Percentiles rank a stretch among this genome's conserved stretches.
Conservation (phyloP, 2,329 filamentous ascomycete species). For the Penicillium sp. region DNA sequence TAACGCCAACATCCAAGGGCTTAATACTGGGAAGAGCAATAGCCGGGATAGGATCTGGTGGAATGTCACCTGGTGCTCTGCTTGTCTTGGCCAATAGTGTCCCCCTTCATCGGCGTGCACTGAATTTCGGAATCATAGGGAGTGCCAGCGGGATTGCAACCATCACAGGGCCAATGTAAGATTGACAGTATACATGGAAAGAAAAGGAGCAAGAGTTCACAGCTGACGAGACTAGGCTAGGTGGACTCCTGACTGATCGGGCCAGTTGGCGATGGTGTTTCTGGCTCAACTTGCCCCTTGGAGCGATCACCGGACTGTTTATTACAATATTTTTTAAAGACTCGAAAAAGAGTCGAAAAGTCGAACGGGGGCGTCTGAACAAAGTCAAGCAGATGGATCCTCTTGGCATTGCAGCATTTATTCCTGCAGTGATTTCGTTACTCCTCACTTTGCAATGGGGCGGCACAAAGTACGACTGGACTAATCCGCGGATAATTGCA, state of each 20-base stretch:
- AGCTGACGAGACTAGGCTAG: conserved; percentile 32
- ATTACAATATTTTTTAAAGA: conserved; percentile 38
- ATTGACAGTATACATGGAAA: too few relatives aligned
- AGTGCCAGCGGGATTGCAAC: conserved; percentile 48
- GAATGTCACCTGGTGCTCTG: conserved; percentile 44
- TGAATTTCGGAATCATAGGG: conserved; percentile 46
- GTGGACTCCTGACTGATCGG: conserved; percentile 46
- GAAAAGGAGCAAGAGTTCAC: too few relatives aligned
- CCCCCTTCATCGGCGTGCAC: conserved; percentile 43
- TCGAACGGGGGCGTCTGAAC: conserved; percentile 20
- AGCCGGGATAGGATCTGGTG: conserved; percentile 43
- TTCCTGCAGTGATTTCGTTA: conserved; percentile 49
- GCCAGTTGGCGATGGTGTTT: conserved; percentile 50
- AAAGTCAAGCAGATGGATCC: conserved; percentile 42
- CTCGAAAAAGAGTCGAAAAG: conserved; percentile 23
- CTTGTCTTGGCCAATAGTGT: conserved; percentile 45
- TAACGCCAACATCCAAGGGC: conserved; percentile 40
- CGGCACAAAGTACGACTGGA: conserved; percentile 49
- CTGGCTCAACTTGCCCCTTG: conserved; percentile 44
- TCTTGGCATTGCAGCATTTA: conserved; percentile 47
- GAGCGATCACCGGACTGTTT: conserved; percentile 33
- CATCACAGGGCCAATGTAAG: conserved; percentile 44
- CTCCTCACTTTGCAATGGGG: conserved; percentile 54
- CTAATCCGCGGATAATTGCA: conserved; percentile 47
- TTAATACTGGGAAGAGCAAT: conserved; percentile 47